Conservation (phyloP, 2,329 filamentous ascomycete genomes). For the Sporothrix protearum region DNA sequence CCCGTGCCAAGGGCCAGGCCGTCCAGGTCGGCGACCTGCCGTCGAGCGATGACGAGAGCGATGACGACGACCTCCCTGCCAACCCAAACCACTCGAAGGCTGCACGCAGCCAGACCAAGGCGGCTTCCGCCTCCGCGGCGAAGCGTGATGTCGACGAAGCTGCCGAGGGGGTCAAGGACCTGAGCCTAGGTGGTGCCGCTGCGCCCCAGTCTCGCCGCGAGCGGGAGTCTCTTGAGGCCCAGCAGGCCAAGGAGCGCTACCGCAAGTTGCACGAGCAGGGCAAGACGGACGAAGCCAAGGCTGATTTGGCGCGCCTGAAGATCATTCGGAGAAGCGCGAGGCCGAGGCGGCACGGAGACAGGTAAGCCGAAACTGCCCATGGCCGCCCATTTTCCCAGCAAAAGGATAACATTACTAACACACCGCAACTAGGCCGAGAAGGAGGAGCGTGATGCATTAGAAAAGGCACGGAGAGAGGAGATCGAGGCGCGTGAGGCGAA, state of each 20-base stretch:
- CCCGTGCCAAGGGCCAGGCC: constrained; percentile 64
- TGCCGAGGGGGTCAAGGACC: constrained; percentile 54
- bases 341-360: constrained; percentile 78
- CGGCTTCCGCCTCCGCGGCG: constrained; percentile 31
- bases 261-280: constrained; percentile 88
- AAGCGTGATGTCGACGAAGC: constrained; percentile 45
- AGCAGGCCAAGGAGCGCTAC: constrained; percentile 84
- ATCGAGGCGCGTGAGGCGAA: constrained; percentile 55
- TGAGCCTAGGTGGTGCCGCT: constrained; percentile 40
- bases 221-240: constrained; percentile 75
- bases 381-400: background rate
- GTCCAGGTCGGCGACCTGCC: constrained; percentile 85
- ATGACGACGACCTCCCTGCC: constrained; percentile 63
- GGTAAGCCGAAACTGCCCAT: constrained; percentile 47
- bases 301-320: constrained; percentile 78
- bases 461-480: constrained; percentile 48
- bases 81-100: constrained; percentile 91
- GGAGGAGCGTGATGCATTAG: constrained; percentile 53
- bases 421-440: constrained; percentile 50
- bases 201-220: constrained; percentile 49
- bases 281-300: constrained; percentile 93
- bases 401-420: background rate
- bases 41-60: constrained; percentile 58
- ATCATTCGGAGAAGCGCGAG: constrained; percentile 83
- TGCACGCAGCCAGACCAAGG: constrained; percentile 55